Evolutionary conservation across 2,329 filamentous ascomycete genomes (phyloP), one percentile per base, ranked within the genome.

Genomic region (Sarocladium strictum): DNA sequence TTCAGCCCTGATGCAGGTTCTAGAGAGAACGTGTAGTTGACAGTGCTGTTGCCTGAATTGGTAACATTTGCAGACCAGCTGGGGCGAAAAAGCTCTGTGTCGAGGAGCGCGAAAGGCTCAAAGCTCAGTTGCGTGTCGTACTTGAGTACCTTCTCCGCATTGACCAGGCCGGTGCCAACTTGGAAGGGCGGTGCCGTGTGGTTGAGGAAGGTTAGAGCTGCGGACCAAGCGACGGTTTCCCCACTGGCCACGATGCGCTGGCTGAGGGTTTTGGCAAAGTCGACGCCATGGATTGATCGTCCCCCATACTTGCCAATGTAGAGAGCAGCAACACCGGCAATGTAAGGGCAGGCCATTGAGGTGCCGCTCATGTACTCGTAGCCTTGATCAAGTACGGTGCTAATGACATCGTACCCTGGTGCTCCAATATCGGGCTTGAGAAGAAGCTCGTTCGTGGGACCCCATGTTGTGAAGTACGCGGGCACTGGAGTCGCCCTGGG

Each of bases 331-430:
- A 77, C 66, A 14, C 77, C 79, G 35, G 78, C 76, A 23, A 79
- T 68, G 55, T 79, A 79, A 0, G 79, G 79, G 4, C 74, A 74
- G 1, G 79, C 74, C 79, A 83, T 82, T 1, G 77, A 81, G 0
- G 80, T 83, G 43, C 80, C 80, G 43, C 72, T 76, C 54, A 77
- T 66, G 6, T 76, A 66, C 14, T 70, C 71, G 57, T 78, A 83
- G 10, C 56, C 59, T 23, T 68, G 66, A 23, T 72, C 64, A 1
- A 73, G 69, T 43, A 72, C 74, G 2, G 78, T 80, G 41, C 75
- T 79, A 54, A 77, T 67, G 47, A 83, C 78, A 27, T 72, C 66
- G 51, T 71, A 72, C 12, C 78, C 77, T 1, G 77, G 77, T 0
- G 75, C 72, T 14, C 72, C 71, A 50, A 81, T 65, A 49, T 81